Conservation (phyloP, 1,139 yeast species). For the Diutina mesorugosa region DNA sequence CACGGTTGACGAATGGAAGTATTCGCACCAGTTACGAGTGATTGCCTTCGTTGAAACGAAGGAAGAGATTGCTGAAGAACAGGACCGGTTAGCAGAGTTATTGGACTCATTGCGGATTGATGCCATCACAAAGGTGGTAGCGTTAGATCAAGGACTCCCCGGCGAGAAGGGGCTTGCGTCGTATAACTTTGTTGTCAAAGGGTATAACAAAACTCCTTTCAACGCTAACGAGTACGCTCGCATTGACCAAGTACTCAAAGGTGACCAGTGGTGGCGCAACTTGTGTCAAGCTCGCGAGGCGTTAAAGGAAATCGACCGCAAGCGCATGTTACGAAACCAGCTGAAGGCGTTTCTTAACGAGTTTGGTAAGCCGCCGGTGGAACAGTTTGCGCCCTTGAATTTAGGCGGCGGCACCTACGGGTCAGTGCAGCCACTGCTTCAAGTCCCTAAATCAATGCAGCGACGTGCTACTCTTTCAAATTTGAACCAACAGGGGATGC, state of each 20-base stretch:
- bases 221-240: conserved; percentile 17
- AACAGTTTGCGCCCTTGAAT: background rate
- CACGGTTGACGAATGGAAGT: conserved; percentile 89
- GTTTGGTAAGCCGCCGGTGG: background rate
- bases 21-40: conserved; percentile 49
- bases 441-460: background rate
- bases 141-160: conserved; percentile 41
- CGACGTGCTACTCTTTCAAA: conserved; percentile 38
- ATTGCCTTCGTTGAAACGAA: conserved; percentile 78
- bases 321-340: background rate
- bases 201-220: conserved; percentile 23
- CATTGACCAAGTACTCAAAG: conserved; percentile 19
- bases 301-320: conserved; percentile 20
- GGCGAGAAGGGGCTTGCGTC: conserved; percentile 25
- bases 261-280: conserved; percentile 57
- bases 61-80: conserved; percentile 62
- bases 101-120: conserved; percentile 71
- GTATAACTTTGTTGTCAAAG: conserved; percentile 70
- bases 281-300: conserved; percentile 42
- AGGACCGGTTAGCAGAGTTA: conserved; percentile 42
- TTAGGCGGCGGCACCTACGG: background rate
- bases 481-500: conserved; percentile 60
- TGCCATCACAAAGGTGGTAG: conserved; percentile 61
- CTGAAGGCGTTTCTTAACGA: background rate
- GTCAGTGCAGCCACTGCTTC: background rate